Conservation (phyloP, 441 rosid genomes). For the Gossypium trilobum region DNA sequence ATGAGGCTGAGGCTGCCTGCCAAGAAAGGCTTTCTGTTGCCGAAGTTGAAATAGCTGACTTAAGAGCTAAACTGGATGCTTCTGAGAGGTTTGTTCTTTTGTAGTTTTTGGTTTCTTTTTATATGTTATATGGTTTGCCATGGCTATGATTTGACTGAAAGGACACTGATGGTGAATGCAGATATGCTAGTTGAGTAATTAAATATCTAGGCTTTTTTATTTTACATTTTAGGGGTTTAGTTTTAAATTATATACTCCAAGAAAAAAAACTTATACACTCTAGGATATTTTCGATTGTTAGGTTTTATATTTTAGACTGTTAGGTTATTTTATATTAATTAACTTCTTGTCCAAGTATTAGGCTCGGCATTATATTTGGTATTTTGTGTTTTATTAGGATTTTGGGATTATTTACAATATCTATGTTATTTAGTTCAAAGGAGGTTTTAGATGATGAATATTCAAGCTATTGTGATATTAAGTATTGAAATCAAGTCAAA, state of each 20-base stretch:
- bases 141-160: neutral
- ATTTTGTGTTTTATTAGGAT: neutral
- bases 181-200: neutral
- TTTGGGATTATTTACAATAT: neutral
- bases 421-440: neutral
- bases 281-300: neutral
- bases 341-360: neutral
- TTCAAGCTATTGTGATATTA: neutral
- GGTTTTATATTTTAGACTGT: no score
- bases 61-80: constrained; percentile 63
- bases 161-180: neutral
- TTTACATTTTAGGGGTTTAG: neutral
- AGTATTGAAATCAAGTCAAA: neutral
- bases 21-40: constrained; percentile 75
- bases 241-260: neutral
- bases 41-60: constrained; percentile 76
- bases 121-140: neutral
- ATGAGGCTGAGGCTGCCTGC: constrained; percentile 86
- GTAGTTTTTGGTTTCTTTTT: constrained; percentile 7
- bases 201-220: neutral
- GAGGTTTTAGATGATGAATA: neutral
- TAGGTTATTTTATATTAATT: neutral
- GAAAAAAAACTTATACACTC: no score
- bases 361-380: neutral
- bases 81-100: constrained; percentile 57